phyloP scores from a whole-genome alignment of 1,139 yeast genomes.

The Pichia sp. region DNA sequence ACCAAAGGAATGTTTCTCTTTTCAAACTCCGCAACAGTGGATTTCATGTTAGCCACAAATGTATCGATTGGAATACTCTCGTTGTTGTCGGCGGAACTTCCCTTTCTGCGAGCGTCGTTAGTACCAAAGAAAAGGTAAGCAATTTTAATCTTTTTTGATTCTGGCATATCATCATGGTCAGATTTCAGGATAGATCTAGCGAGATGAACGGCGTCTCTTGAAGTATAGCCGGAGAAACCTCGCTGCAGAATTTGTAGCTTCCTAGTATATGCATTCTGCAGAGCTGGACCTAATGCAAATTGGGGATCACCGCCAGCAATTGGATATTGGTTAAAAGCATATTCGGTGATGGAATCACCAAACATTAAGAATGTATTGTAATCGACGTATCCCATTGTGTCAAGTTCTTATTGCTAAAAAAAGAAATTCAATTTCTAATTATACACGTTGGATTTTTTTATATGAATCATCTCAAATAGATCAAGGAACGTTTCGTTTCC shows the following conservation, averaged over 20 bases:
- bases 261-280: constrained; percentile 41
- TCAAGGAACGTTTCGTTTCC: too few relatives aligned
- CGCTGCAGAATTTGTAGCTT: constrained; percentile 49
- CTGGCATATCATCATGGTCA: constrained; percentile 31
- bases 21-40: constrained; percentile 33
- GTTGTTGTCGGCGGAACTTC: constrained; percentile 24
- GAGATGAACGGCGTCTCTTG: constrained; percentile 41
- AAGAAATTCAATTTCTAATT: too few relatives aligned
- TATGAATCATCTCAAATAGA: too few relatives aligned
- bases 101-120: constrained; percentile 48
- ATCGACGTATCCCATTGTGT: constrained; percentile 9
- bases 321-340: constrained; percentile 30
- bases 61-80: constrained; percentile 50
- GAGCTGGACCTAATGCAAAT: constrained; percentile 44
- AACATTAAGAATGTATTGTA: constrained; percentile 43
- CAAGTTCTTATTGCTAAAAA: too few relatives aligned
- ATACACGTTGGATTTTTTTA: too few relatives aligned
- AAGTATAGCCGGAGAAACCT: constrained; percentile 57
- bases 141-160: constrained; percentile 25
- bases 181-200: constrained; percentile 39
- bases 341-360: constrained; percentile 67
- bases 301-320: constrained; percentile 16
- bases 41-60: constrained; percentile 38
- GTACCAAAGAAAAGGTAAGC: constrained; percentile 64
- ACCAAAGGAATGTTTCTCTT: constrained; percentile 37